These are phyloP conservation scores for Steccherinum ochraceum DNA, from an alignment of 768 basidiomycete species.

Conservation along the genomic window DNA sequence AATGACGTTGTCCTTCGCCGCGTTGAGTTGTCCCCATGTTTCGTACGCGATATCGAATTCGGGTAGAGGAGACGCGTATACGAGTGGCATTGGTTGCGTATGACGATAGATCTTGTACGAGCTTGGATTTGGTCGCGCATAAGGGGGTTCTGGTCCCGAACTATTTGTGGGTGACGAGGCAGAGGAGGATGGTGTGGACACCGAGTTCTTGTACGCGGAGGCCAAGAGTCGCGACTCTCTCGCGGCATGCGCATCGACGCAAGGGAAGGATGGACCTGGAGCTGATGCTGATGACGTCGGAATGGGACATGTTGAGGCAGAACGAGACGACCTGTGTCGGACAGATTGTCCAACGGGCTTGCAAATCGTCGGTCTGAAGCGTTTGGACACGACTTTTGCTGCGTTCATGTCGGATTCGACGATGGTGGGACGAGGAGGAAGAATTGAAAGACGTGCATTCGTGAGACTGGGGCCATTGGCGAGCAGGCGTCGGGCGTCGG, in stretches of 20 bases:
- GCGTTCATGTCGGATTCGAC: neutral
- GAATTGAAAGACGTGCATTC: too few species aligned
- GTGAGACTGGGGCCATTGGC: neutral
- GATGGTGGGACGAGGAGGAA: too few species aligned
- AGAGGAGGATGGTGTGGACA: constrained; percentile 13
- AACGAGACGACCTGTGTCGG: constrained; percentile 5
- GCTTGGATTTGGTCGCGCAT: constrained; percentile 70
- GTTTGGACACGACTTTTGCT: neutral
- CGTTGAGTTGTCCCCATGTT: constrained; percentile 90
- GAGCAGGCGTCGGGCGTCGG: neutral
- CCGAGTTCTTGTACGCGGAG: constrained; percentile 14
- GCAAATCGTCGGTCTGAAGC: neutral
- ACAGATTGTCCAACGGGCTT: constrained; percentile 3
- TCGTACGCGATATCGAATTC: constrained; percentile 91
- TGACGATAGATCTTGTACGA: constrained; percentile 71
- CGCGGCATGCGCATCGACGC: constrained; percentile 76
- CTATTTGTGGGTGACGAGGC: constrained; percentile 30
- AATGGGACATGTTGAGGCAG: constrained; percentile 13
- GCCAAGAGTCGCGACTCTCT: constrained; percentile 52
- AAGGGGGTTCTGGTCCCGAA: constrained; percentile 76
- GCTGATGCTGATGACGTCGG: neutral
- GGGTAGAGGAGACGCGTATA: constrained; percentile 51
- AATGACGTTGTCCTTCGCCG: constrained; percentile 77
- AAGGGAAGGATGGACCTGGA: constrained; percentile 44
- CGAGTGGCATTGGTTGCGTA: constrained; percentile 52